These are phyloP conservation scores for Tricholoma saponaceum DNA, from an alignment of 768 basidiomycete genomes.

Conservation along the genomic window DNA sequence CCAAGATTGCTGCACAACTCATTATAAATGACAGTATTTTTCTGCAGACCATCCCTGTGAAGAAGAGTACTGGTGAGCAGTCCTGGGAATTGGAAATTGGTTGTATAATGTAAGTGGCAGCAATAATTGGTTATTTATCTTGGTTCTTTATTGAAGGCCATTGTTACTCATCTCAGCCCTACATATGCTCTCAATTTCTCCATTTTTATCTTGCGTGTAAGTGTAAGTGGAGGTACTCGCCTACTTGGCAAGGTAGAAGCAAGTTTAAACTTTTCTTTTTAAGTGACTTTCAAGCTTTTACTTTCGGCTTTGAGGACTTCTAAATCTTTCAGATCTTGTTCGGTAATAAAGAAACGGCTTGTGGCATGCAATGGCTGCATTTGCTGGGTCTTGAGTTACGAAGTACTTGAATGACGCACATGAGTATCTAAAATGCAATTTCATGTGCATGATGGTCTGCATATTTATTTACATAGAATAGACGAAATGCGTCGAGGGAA, in stretches of 20 bases:
- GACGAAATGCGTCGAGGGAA: conserved; percentile 19
- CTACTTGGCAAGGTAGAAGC: neutral
- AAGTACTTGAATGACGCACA: neutral
- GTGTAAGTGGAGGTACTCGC: neutral
- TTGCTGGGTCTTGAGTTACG: no score
- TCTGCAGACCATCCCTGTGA: neutral
- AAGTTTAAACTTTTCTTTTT: no score
- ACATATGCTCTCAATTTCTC: neutral
- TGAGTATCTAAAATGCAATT: conserved; percentile 5
- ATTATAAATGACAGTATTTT: neutral
- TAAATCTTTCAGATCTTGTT: no score
- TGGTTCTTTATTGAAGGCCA: no score
- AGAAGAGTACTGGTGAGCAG: neutral
- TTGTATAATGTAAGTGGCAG: neutral
- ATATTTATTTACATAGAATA: conserved; percentile 28
- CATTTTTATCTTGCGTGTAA: neutral
- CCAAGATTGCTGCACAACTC: neutral
- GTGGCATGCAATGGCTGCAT: no score
- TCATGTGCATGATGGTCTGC: conserved; percentile 26
- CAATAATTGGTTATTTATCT: neutral
- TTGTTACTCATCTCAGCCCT: neutral
- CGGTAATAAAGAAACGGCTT: no score
- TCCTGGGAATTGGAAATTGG: neutral
- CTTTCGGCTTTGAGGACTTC: no score
- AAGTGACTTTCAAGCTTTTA: no score